Conservation (phyloP, 805 yeast genomes). For the Candida arabinofermentans region DNA sequence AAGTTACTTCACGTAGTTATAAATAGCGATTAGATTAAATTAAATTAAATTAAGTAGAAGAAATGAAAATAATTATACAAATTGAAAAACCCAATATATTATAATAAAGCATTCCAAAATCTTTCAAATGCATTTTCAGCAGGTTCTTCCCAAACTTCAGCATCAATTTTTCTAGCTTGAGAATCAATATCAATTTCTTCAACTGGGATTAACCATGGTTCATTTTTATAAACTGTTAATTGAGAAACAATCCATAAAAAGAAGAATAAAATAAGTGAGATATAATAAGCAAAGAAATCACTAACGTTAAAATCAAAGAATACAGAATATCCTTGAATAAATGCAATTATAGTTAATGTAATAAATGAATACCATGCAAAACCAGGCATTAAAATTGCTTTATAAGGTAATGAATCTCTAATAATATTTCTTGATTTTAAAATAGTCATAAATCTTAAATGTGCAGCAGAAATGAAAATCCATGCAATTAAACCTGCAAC, state of each 20-base stretch:
- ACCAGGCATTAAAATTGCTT: slow-evolving; percentile 67
- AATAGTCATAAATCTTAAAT: slow-evolving; percentile 66
- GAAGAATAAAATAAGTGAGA: slow-evolving; percentile 61
- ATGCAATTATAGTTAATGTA: slow-evolving; percentile 50
- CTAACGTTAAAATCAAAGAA: slow-evolving; percentile 54
- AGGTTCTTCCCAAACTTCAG: slow-evolving; percentile 8
- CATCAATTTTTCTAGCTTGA: slow-evolving; percentile 9
- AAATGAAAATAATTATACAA: neutral
- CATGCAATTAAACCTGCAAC: slow-evolving; percentile 74
- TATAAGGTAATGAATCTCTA: slow-evolving; percentile 69
- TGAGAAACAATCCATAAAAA: slow-evolving; percentile 45
- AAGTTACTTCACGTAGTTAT: neutral
- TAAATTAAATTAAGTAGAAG: neutral
- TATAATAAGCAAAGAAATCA: slow-evolving; percentile 64
- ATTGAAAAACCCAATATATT: neutral
- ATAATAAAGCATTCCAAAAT: slow-evolving; percentile 6
- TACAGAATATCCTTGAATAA: slow-evolving; percentile 69
- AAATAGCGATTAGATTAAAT: neutral
- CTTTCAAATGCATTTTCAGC: slow-evolving; percentile 19
- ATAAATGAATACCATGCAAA: slow-evolving; percentile 60
- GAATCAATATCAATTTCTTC: slow-evolving; percentile 52
- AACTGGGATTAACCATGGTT: slow-evolving; percentile 40
- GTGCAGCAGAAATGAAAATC: slow-evolving; percentile 62
- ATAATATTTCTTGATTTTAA: slow-evolving; percentile 59
- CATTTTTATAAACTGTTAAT: slow-evolving; percentile 50